A percentile compares a stretch with the other conserved stretches of the same genome.
phyloP scores from a whole-genome alignment of 1,284 basidiomycete species.

The Ceratobasidium sp. region DNA sequence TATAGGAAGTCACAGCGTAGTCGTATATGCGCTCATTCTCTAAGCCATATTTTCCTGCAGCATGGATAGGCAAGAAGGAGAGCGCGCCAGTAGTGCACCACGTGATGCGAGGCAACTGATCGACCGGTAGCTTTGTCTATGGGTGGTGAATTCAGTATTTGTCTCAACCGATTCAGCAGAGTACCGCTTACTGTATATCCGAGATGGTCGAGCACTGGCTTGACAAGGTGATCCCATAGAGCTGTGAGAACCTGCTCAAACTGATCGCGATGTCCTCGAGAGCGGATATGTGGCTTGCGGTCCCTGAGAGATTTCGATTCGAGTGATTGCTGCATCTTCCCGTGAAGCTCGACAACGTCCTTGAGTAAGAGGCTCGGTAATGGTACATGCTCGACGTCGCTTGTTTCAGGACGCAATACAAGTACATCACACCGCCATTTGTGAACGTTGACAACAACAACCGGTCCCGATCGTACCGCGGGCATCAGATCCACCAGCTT shows the following conservation, averaged over 20 bases:
- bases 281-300: not conserved
- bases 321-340: not conserved
- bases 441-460: slow-evolving; percentile 42
- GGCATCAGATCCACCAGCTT: slow-evolving; percentile 9
- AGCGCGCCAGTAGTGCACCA: slow-evolving; percentile 26
- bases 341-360: not conserved
- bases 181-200: not conserved
- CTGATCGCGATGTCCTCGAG: not conserved
- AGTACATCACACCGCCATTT: slow-evolving; percentile 36
- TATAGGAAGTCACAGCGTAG: slow-evolving; percentile 1
- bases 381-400: slow-evolving; percentile 13
- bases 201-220: slow-evolving; percentile 1
- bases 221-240: slow-evolving; percentile 16
- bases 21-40: not conserved
- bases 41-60: not conserved
- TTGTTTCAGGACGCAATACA: not conserved
- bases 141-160: too few relatives aligned
- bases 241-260: not conserved
- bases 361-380: slow-evolving; percentile 2
- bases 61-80: slow-evolving; percentile 10
- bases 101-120: slow-evolving; percentile 3
- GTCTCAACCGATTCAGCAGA: too few relatives aligned
- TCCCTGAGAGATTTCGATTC: too few relatives aligned
- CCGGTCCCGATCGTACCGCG: slow-evolving; percentile 26
- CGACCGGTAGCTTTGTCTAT: not conserved